Conservation (phyloP, 768 basidiomycete genomes). For the Ramaria rubella region DNA sequence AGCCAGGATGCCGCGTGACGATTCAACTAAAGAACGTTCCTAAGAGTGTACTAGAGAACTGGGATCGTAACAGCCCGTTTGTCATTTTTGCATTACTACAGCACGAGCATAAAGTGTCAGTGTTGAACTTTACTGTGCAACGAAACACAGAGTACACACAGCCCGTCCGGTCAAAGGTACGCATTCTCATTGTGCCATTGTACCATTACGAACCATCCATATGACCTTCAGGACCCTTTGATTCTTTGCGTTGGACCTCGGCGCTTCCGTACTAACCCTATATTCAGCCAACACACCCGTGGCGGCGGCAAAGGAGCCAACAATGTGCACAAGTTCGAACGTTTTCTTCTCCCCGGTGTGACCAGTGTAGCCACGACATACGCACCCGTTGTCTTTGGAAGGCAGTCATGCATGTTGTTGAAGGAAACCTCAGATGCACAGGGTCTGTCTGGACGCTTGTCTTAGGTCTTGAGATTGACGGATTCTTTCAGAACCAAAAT, state of each 20-base stretch:
- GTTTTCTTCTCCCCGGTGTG: slow-evolving; percentile 76
- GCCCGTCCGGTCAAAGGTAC: slow-evolving; percentile 86
- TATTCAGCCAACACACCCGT: slow-evolving; percentile 87
- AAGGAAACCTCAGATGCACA: slow-evolving; percentile 60
- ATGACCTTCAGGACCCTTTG: slow-evolving; percentile 61
- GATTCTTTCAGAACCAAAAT: slow-evolving; percentile 51
- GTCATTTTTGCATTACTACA: slow-evolving; percentile 77
- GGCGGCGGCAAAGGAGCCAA: slow-evolving; percentile 89
- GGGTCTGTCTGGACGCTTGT: slow-evolving; percentile 37
- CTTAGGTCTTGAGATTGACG: slow-evolving; percentile 4
- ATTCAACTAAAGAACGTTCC: slow-evolving; percentile 74
- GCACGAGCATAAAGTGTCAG: slow-evolving; percentile 94
- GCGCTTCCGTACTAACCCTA: slow-evolving; percentile 73
- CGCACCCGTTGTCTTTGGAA: slow-evolving; percentile 84
- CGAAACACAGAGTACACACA: slow-evolving; percentile 91
- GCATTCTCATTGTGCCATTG: slow-evolving; percentile 1
- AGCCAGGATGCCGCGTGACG: slow-evolving; percentile 82
- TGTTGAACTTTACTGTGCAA: slow-evolving; percentile 87
- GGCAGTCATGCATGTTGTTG: slow-evolving; percentile 71
- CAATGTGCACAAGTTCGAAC: slow-evolving; percentile 96
- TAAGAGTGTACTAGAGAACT: slow-evolving; percentile 38
- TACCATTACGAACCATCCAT: background rate
- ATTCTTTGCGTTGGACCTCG: slow-evolving; percentile 86
- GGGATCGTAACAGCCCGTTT: slow-evolving; percentile 40
- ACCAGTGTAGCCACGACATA: slow-evolving; percentile 83